Percentiles rank a stretch among this genome's conserved stretches.
Evolutionary conservation across 129 eudicot genomes (phyloP).

Genomic region (sunflower (Helianthus annuus)): DNA sequence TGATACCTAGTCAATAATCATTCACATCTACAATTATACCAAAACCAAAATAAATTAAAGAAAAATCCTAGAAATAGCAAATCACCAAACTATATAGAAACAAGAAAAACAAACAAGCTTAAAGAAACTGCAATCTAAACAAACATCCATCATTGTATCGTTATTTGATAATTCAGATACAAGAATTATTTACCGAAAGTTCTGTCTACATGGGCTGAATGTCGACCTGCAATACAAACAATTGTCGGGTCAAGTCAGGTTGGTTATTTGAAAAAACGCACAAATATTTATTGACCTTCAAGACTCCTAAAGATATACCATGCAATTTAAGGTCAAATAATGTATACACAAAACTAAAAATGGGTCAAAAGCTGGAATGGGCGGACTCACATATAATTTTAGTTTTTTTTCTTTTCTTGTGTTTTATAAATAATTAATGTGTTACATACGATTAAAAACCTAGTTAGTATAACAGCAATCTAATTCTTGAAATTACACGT

Average conservation of each 20-base stretch:
- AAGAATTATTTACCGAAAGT: slow-evolving; percentile 26
- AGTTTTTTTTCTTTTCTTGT: neutral
- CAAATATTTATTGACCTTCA: neutral
- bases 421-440: neutral
- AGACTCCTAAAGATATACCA: neutral
- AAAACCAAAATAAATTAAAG: slow-evolving; percentile 3
- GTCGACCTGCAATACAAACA: slow-evolving; percentile 17
- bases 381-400: neutral
- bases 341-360: neutral
- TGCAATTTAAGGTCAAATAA: neutral
- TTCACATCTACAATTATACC: slow-evolving; percentile 17
- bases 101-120: slow-evolving; percentile 10
- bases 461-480: neutral
- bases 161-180: neutral
- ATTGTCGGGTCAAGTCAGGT: neutral
- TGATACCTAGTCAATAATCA: neutral
- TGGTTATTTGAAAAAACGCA: neutral
- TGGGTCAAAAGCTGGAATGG: neutral
- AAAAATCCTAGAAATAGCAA: slow-evolving; percentile 27
- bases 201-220: slow-evolving; percentile 18
- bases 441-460: neutral
- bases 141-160: neutral
- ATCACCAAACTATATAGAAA: slow-evolving; percentile 19
- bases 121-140: slow-evolving; percentile 1
- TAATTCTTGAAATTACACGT: neutral